phyloP scores from a whole-genome alignment of 2,329 filamentous ascomycete species.

The Epichloe festucae region DNA sequence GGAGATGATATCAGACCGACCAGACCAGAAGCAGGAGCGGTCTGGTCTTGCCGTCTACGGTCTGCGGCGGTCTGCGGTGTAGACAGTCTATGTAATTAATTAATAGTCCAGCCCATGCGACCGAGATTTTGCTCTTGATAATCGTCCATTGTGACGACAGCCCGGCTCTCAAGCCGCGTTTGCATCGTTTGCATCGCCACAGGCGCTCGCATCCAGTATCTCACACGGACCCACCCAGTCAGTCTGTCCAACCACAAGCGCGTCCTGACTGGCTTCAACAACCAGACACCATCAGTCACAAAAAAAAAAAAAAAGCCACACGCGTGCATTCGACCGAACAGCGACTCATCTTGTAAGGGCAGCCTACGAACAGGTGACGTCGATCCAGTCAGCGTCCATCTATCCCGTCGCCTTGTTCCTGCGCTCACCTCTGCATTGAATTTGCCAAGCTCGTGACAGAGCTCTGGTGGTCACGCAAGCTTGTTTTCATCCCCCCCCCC shows the following conservation, averaged over 20 bases:
- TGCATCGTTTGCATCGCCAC: neutral
- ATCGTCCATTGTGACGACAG: neutral
- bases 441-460: neutral
- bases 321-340: slow-evolving; percentile 2
- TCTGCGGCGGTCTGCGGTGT: too few species aligned
- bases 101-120: neutral
- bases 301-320: slow-evolving; percentile 3
- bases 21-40: too few species aligned
- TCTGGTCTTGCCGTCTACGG: too few species aligned
- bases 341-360: neutral
- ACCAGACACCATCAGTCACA: neutral
- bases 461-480: neutral
- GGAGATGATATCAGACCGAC: too few species aligned
- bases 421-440: neutral
- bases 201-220: too few species aligned
- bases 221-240: neutral
- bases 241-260: slow-evolving; percentile 5
- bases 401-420: neutral
- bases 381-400: neutral
- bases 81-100: too few species aligned
- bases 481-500: too few species aligned
- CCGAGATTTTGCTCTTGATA: neutral
- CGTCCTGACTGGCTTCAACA: slow-evolving; percentile 2
- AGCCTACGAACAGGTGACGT: slow-evolving; percentile 4
- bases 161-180: neutral